Evolutionary conservation across 1,284 basidiomycete genomes (phyloP).

Genomic region (Leucoagaricus sp.): DNA sequence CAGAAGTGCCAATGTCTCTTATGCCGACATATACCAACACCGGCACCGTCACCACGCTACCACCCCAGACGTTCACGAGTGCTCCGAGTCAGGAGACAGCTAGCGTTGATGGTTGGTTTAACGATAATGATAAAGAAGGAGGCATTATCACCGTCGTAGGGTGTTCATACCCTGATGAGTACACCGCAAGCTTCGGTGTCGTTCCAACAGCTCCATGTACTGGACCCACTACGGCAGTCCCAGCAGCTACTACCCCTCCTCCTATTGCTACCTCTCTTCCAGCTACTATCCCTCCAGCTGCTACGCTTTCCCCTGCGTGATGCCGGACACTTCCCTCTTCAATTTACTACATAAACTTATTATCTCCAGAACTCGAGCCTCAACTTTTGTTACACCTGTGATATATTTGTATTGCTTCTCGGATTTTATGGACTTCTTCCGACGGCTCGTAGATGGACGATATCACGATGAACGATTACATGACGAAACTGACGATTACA

Average conservation of each 20-base stretch:
- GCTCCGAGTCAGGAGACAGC: conserved; percentile 34
- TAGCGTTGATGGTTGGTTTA: conserved; percentile 68
- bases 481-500: too few relatives aligned
- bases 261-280: background rate
- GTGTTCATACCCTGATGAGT: conserved; percentile 67
- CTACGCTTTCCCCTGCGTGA: background rate
- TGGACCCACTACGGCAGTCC: conserved; percentile 14
- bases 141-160: conserved; percentile 57
- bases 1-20: conserved; percentile 40
- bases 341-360: too few relatives aligned
- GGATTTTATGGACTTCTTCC: too few relatives aligned
- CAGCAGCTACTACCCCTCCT: background rate
- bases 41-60: conserved; percentile 56
- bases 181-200: conserved; percentile 38
- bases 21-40: conserved; percentile 76
- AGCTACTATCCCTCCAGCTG: background rate
- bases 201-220: conserved; percentile 30
- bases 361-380: too few relatives aligned
- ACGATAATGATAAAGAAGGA: conserved; percentile 53
- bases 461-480: too few relatives aligned
- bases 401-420: too few relatives aligned
- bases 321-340: background rate
- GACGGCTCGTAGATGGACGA: too few relatives aligned
- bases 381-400: too few relatives aligned
- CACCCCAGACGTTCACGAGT: conserved; percentile 59